Percentiles rank a stretch among this genome's conserved stretches.
These are phyloP conservation scores for Argentina anserina DNA, from an alignment of 306 rosid genomes.

Conservation along the genomic window DNA sequence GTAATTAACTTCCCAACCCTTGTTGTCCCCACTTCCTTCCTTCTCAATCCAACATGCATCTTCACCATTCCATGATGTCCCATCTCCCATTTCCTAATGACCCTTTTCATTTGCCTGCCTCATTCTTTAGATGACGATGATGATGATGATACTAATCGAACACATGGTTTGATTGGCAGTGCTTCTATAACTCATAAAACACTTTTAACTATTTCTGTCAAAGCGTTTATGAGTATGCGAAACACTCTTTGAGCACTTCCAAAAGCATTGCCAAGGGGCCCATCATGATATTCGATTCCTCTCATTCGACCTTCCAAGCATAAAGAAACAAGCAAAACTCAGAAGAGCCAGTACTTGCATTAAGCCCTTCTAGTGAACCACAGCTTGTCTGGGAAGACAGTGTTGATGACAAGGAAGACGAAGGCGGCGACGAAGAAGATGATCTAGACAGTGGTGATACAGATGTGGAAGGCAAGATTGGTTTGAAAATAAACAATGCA, in stretches of 20 bases:
- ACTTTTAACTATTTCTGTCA: background rate
- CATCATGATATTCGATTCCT: background rate
- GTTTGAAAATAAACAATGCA: constrained; percentile 82
- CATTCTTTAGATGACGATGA: constrained; percentile 30
- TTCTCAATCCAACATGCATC: constrained; percentile 34
- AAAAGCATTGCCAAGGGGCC: background rate
- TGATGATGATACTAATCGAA: background rate
- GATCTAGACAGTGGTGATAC: constrained; percentile 35
- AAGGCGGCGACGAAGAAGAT: constrained; percentile 32
- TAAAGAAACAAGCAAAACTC: constrained; percentile 81
- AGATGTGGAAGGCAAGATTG: constrained; percentile 46
- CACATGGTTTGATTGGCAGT: background rate
- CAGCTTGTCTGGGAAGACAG: constrained; percentile 46
- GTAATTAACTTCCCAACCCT: constrained; percentile 39
- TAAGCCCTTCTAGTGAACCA: constrained; percentile 53
- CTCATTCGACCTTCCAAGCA: constrained; percentile 84
- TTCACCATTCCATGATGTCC: constrained; percentile 37
- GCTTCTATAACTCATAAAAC: background rate
- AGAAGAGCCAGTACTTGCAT: constrained; percentile 64
- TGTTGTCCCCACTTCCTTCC: constrained; percentile 36
- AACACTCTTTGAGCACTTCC: background rate
- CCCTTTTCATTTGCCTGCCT: constrained; percentile 36
- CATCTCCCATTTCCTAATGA: constrained; percentile 6
- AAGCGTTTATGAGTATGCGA: background rate
- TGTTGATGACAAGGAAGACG: constrained; percentile 41